These are phyloP conservation scores for Spergularia marina DNA, from an alignment of 148 eudicot species.

Conservation along the genomic window DNA sequence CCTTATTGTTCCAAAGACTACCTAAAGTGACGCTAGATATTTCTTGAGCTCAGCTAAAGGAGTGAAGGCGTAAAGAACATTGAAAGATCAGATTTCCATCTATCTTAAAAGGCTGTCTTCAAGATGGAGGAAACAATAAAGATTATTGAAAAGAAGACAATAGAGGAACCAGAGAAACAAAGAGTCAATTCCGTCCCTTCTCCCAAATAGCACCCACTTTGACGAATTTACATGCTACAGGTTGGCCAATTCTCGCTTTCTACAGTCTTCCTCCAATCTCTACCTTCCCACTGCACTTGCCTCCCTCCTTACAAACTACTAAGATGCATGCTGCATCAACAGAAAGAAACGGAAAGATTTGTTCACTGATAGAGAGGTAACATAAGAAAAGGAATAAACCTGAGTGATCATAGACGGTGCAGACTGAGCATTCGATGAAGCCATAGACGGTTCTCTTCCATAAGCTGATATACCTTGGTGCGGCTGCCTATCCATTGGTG, in stretches of 20 bases:
- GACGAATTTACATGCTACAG: not conserved
- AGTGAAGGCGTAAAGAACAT: not conserved
- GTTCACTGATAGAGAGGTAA: not conserved
- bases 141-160: not conserved
- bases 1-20: not conserved
- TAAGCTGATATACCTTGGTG: slow-evolving; percentile 80
- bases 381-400: slow-evolving; percentile 33
- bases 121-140: not conserved
- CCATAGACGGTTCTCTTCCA: slow-evolving; percentile 71
- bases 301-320: not conserved
- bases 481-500: slow-evolving; percentile 59
- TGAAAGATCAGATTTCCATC: not conserved
- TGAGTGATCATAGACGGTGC: slow-evolving; percentile 65
- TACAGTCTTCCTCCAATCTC: not conserved
- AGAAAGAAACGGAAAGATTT: not conserved
- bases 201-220: not conserved
- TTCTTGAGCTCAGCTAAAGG: not conserved
- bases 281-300: not conserved
- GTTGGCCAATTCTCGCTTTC: not conserved
- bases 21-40: not conserved
- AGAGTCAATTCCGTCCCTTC: not conserved
- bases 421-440: slow-evolving; percentile 58
- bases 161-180: not conserved
- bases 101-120: not conserved
- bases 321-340: not conserved